Evolutionary conservation across 2,329 filamentous ascomycete genomes (phyloP).

Genomic region (Teratosphaeria epicoccoides): DNA sequence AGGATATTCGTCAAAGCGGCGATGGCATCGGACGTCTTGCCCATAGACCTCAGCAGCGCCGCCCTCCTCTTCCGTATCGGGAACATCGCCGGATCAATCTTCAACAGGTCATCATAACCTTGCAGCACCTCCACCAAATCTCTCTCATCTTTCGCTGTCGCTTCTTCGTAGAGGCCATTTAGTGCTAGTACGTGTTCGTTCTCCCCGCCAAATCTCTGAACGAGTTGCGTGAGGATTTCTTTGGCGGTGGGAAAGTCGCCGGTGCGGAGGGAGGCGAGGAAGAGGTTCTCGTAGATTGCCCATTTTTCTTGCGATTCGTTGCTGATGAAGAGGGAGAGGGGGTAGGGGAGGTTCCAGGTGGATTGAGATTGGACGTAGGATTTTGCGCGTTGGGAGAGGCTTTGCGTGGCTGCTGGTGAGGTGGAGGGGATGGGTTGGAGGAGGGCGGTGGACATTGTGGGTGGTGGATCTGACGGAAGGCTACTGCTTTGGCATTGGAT

Average conservation of each 20-base stretch:
- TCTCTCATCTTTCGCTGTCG: constrained; percentile 55
- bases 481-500: background rate
- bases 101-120: constrained; percentile 66
- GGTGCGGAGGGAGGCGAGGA: constrained; percentile 73
- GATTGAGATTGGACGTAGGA: constrained; percentile 27
- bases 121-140: constrained; percentile 60
- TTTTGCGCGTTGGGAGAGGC: constrained; percentile 39
- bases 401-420: constrained; percentile 31
- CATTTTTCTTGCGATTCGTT: constrained; percentile 70
- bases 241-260: constrained; percentile 71
- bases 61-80: constrained; percentile 76
- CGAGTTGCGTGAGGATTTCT: constrained; percentile 63
- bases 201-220: constrained; percentile 62
- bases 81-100: constrained; percentile 66
- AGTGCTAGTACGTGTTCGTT: constrained; percentile 84
- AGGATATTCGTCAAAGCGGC: constrained; percentile 62
- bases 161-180: constrained; percentile 73
- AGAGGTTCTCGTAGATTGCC: constrained; percentile 75
- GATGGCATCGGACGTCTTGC: constrained; percentile 61
- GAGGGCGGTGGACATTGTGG: constrained; percentile 11
- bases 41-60: constrained; percentile 66
- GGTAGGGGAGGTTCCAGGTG: constrained; percentile 34
- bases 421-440: constrained; percentile 29
- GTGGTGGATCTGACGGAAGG: background rate
- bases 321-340: constrained; percentile 40